A percentile compares a stretch with the other conserved stretches of the same genome.
Conservation (phyloP, 805 yeast genomes). For the Kazachstania africana region DNA sequence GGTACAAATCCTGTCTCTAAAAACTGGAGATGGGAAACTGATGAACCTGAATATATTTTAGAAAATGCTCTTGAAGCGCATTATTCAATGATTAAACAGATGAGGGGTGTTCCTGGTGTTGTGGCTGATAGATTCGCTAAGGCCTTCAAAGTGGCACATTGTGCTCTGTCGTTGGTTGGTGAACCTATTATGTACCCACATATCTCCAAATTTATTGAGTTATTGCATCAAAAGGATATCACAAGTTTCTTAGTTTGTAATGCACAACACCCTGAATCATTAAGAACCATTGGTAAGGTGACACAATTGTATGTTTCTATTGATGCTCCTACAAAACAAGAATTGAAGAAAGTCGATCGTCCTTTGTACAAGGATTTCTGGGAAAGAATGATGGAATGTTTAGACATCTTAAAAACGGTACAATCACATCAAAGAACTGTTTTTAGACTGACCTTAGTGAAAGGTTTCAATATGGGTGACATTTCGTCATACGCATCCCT, state of each 20-base stretch:
- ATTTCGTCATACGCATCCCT: conserved; percentile 75
- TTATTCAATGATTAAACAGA: conserved; percentile 81
- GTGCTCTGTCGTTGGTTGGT: conserved; percentile 88
- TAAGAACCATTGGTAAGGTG: conserved; percentile 57
- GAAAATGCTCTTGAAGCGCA: conserved; percentile 84
- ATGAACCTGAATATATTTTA: conserved; percentile 71
- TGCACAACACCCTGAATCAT: conserved; percentile 89
- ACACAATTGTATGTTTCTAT: conserved; percentile 88
- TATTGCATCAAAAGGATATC: conserved; percentile 70
- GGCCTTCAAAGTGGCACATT: conserved; percentile 79
- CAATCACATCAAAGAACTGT: conserved; percentile 84
- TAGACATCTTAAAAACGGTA: conserved; percentile 61
- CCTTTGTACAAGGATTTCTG: conserved; percentile 86
- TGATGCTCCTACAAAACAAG: conserved; percentile 81
- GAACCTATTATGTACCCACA: conserved; percentile 92
- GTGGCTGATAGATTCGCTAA: conserved; percentile 82
- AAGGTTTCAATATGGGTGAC: conserved; percentile 83
- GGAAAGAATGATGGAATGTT: conserved; percentile 75
- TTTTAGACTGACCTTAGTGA: conserved; percentile 78
- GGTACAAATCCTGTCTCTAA: conserved; percentile 96
- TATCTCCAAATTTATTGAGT: conserved; percentile 69
- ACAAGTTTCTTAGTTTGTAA: conserved; percentile 87
- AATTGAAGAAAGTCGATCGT: conserved; percentile 73
- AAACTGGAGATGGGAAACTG: conserved; percentile 93
- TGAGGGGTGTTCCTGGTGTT: conserved; percentile 94